A percentile compares a stretch with the other conserved stretches of the same genome.
Conservation (phyloP, 208 protist species). For the Phytomonas serpens region DNA sequence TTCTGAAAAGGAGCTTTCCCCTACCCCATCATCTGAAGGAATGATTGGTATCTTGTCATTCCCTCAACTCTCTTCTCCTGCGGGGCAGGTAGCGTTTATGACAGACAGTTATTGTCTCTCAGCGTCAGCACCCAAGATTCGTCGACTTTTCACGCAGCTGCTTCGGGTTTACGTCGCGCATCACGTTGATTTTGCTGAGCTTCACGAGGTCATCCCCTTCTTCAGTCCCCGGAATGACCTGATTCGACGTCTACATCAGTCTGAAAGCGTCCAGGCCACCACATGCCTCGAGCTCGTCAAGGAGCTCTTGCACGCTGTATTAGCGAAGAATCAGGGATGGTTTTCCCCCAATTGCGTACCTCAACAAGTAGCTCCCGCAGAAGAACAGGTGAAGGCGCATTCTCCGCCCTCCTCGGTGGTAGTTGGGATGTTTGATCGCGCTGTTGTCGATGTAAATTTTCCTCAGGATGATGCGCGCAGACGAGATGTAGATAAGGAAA, state of each 20-base stretch:
- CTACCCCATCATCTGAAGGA: not conserved
- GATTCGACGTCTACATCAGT: conserved; percentile 11
- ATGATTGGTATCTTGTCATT: not conserved
- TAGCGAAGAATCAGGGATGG: not conserved
- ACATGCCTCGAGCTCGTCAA: conserved; percentile 34
- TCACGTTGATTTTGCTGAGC: not conserved
- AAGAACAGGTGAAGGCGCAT: not conserved
- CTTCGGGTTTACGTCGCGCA: not conserved
- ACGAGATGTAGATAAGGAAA: no score
- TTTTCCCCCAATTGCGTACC: not conserved
- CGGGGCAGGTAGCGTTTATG: conserved; percentile 31
- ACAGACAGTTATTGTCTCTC: conserved; percentile 48
- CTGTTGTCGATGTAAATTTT: not conserved
- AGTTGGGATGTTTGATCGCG: not conserved
- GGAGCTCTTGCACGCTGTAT: conserved; percentile 17
- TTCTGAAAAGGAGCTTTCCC: not conserved
- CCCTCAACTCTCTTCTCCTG: not conserved
- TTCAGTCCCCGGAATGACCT: not conserved
- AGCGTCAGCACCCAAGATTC: conserved; percentile 12
- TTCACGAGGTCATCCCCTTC: not conserved
- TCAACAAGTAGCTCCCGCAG: no score
- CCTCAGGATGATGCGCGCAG: no score
- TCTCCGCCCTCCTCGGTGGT: not conserved
- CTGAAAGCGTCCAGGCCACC: conserved; percentile 13
- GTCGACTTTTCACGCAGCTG: conserved; percentile 11